phyloP scores from a whole-genome alignment of 352 stramenopile genomes.

The Pythium aphanidermatum region DNA sequence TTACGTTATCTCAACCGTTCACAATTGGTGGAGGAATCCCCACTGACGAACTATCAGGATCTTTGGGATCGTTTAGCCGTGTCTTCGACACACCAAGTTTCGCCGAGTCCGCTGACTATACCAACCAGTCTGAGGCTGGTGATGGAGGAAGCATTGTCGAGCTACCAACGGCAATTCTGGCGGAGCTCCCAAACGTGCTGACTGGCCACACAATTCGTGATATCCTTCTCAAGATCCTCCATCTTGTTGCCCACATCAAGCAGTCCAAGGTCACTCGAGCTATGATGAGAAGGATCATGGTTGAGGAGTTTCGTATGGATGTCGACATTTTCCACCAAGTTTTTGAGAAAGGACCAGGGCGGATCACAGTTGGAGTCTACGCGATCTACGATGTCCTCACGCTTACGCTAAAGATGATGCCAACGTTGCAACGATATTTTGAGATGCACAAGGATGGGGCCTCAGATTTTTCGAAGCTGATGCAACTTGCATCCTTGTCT shows the following conservation, averaged over 20 bases:
- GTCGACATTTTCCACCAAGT: constrained; percentile 30
- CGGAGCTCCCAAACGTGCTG: constrained; percentile 51
- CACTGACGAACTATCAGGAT: not conserved
- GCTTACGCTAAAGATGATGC: constrained; percentile 45
- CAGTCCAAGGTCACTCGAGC: constrained; percentile 34
- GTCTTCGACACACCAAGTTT: constrained; percentile 10
- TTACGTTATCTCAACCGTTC: constrained; percentile 7
- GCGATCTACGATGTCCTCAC: constrained; percentile 46
- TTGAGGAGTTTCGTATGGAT: constrained; percentile 43
- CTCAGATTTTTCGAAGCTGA: constrained; percentile 63
- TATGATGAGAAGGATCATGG: constrained; percentile 38
- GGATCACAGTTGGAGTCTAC: constrained; percentile 33
- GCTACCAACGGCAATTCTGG: constrained; percentile 34
- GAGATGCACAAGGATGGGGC: constrained; percentile 44
- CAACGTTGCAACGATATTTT: constrained; percentile 56
- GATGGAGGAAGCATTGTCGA: too few relatives aligned
- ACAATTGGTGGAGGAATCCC: constrained; percentile 9
- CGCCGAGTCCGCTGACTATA: constrained; percentile 1
- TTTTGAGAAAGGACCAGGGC: constrained; percentile 36
- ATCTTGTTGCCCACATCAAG: constrained; percentile 65
- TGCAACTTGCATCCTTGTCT: constrained; percentile 60
- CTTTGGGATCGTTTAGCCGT: constrained; percentile 6
- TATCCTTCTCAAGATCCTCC: constrained; percentile 56
- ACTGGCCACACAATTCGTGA: constrained; percentile 64
- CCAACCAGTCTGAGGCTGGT: too few relatives aligned